A percentile compares a stretch with the other conserved stretches of the same genome.
Conservation (phyloP, 2,329 filamentous ascomycete species). For the Rhynchosporium graminicola region DNA sequence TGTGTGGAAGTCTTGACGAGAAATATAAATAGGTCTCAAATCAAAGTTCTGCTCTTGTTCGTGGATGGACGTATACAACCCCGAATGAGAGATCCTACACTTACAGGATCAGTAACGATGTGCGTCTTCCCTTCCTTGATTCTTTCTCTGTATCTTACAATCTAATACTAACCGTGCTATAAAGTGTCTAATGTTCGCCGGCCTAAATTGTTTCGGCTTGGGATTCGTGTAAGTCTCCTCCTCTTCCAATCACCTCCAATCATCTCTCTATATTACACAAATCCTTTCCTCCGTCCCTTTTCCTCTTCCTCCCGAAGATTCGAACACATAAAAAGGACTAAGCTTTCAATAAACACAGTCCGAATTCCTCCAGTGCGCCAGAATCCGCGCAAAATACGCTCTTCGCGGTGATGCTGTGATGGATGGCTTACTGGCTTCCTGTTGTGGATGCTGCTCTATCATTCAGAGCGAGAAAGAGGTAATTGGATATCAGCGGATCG, state of each 20-base stretch:
- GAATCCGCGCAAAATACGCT: constrained; percentile 30
- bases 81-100: constrained; percentile 32
- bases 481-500: constrained; percentile 18
- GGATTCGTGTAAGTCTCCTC: constrained; percentile 26
- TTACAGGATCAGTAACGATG: constrained; percentile 32
- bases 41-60: constrained; percentile 36
- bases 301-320: not conserved
- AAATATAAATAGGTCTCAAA: constrained; percentile 28
- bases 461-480: constrained; percentile 38
- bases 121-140: not conserved
- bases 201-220: constrained; percentile 25
- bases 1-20: not conserved
- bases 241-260: not conserved
- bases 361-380: constrained; percentile 29
- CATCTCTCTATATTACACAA: not conserved
- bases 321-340: not conserved
- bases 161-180: not conserved
- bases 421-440: constrained; percentile 43
- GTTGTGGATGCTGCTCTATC: constrained; percentile 37
- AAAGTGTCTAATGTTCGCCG: constrained; percentile 27
- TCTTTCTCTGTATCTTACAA: not conserved
- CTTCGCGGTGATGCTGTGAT: constrained; percentile 42
- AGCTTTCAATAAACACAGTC: constrained; percentile 6
- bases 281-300: not conserved
- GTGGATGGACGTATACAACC: constrained; percentile 35